Percentiles rank a stretch among this genome's conserved stretches.
Evolutionary conservation across 140 eudicot genomes (phyloP).

Genomic region (Senecio squalidus): DNA sequence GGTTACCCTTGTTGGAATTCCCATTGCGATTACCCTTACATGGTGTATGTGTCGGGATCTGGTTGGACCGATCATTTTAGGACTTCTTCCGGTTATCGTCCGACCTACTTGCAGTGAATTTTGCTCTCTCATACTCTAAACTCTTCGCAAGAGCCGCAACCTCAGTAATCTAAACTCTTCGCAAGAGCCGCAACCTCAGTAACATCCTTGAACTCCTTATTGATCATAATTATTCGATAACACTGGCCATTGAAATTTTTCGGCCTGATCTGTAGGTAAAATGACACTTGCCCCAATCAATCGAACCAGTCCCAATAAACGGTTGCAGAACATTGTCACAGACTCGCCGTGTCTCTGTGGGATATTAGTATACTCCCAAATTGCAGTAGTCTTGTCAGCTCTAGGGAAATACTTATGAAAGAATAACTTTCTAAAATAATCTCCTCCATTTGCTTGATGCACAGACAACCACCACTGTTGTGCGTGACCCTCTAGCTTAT

Average conservation of each 20-base stretch:
- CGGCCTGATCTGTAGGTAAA: neutral
- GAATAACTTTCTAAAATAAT: neutral
- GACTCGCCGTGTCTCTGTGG: neutral
- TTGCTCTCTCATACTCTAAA: no score
- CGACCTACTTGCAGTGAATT: no score
- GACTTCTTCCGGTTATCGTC: no score
- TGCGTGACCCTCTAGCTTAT: neutral
- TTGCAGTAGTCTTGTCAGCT: no score
- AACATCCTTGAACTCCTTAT: neutral
- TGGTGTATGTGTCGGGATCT: no score
- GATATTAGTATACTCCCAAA: no score
- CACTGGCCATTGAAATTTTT: neutral
- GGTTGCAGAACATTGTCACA: neutral
- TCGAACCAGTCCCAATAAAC: neutral
- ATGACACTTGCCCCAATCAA: no score
- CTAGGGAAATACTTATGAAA: neutral
- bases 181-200: neutral
- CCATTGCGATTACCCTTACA: no score
- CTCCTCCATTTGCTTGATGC: neutral
- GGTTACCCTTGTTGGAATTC: no score
- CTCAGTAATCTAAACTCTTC: no score
- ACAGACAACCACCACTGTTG: neutral
- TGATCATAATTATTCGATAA: neutral
- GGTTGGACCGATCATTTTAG: no score
- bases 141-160: neutral